Percentiles rank a stretch among this genome's conserved stretches.
phyloP scores from a whole-genome alignment of 192 early-diverging fungal genomes.

The Obelidium mucronatum region DNA sequence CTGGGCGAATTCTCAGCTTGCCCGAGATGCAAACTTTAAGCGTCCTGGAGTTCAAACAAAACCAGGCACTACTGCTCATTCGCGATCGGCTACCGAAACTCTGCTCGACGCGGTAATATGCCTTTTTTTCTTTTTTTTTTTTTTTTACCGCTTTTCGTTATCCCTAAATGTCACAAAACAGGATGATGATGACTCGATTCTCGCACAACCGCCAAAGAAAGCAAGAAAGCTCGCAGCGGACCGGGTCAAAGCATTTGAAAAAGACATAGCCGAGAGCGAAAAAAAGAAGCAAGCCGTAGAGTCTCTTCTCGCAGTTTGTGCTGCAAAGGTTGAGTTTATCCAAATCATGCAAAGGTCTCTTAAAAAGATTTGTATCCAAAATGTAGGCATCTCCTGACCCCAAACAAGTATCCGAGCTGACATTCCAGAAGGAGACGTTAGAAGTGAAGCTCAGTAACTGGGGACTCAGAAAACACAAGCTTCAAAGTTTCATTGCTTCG shows the following conservation, averaged over 20 bases:
- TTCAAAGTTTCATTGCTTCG: conserved; percentile 41
- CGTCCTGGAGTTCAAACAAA: background rate
- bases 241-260: conserved; percentile 51
- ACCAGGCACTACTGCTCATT: background rate
- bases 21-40: conserved; percentile 14
- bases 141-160: conserved; percentile 5
- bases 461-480: conserved; percentile 36
- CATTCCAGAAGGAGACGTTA: conserved; percentile 38
- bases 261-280: conserved; percentile 49
- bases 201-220: conserved; percentile 39
- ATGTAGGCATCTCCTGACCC: conserved; percentile 32
- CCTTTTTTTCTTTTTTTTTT: no score
- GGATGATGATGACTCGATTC: conserved; percentile 46
- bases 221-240: conserved; percentile 50
- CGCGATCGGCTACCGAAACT: conserved; percentile 2
- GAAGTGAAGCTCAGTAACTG: conserved; percentile 32
- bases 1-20: background rate
- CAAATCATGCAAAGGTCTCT: background rate
- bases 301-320: conserved; percentile 43
- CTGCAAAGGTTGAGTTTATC: conserved; percentile 33
- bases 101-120: conserved; percentile 7
- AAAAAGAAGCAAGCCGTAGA: conserved; percentile 49
- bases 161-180: conserved; percentile 2
- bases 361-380: background rate
- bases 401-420: conserved; percentile 41